Percentiles rank a stretch among this genome's conserved stretches.
phyloP scores from a whole-genome alignment of 345 rosid species.

The Citrus mangshanensis region DNA sequence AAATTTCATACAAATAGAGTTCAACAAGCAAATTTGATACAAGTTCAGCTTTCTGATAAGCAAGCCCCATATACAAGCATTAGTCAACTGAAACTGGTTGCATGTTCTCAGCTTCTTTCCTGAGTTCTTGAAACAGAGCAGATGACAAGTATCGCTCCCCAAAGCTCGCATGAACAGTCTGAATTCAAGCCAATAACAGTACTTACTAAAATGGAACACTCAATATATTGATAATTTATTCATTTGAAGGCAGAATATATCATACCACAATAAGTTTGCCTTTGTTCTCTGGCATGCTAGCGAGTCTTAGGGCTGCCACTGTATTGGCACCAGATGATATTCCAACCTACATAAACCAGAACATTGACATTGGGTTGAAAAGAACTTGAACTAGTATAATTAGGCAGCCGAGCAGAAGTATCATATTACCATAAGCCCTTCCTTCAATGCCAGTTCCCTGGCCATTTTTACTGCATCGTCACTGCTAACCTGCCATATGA shows the following conservation, averaged over 20 bases:
- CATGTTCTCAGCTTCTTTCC: conserved; percentile 88
- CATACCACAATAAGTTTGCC: conserved; percentile 97
- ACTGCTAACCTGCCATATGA: conserved; percentile 63
- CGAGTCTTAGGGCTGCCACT: conserved; percentile 78
- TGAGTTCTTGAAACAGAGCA: conserved; percentile 74
- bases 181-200: conserved; percentile 7
- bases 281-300: conserved; percentile 84
- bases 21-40: neutral
- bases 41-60: neutral
- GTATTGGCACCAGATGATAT: conserved; percentile 97
- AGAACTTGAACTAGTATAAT: neutral
- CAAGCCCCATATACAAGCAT: neutral
- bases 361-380: neutral
- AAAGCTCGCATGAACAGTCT: conserved; percentile 93
- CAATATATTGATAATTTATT: neutral
- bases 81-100: conserved; percentile 86
- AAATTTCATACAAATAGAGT: conserved; percentile 3
- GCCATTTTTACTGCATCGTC: conserved; percentile 96
- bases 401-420: neutral
- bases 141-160: conserved; percentile 94
- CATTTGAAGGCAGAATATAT: neutral
- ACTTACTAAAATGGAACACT: neutral
- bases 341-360: conserved; percentile 60
- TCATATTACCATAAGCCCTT: conserved; percentile 83
- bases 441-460: conserved; percentile 84